These are phyloP conservation scores for Chlamydomonas asymmetrica DNA, from an alignment of 139 green algal genomes.

Conservation along the genomic window DNA sequence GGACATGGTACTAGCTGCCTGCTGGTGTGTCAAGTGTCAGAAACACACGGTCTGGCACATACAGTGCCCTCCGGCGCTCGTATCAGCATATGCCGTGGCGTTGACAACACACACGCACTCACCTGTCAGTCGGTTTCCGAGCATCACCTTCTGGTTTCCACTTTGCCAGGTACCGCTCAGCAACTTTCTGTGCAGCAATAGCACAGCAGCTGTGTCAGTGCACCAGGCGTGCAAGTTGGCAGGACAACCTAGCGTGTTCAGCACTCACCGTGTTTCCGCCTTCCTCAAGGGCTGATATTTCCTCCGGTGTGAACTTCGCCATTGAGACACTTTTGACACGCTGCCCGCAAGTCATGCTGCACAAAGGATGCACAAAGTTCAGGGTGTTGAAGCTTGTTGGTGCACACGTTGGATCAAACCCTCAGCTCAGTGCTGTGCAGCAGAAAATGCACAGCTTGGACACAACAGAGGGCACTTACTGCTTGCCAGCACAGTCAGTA, in stretches of 20 bases:
- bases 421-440: neutral
- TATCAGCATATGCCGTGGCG: neutral
- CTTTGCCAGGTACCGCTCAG: conserved; percentile 30
- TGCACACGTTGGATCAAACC: neutral
- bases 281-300: conserved; percentile 58
- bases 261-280: conserved; percentile 75
- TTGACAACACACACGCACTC: neutral
- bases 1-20: no score
- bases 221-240: neutral
- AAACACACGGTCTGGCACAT: no score
- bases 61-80: no score
- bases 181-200: conserved; percentile 13
- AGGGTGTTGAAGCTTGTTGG: neutral
- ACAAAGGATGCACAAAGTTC: neutral
- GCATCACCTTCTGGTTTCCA: conserved; percentile 36
- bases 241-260: neutral
- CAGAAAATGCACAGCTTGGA: neutral
- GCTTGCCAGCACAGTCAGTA: conserved; percentile 71
- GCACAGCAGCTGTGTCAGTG: neutral
- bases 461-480: conserved; percentile 63
- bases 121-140: conserved; percentile 29
- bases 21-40: no score
- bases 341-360: conserved; percentile 80
- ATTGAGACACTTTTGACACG: conserved; percentile 81
- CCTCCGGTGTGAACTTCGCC: conserved; percentile 76